Base-by-base conservation (phyloP, 2,329 filamentous ascomycete genomes). In the Lecanoromycetidae sp. region DNA sequence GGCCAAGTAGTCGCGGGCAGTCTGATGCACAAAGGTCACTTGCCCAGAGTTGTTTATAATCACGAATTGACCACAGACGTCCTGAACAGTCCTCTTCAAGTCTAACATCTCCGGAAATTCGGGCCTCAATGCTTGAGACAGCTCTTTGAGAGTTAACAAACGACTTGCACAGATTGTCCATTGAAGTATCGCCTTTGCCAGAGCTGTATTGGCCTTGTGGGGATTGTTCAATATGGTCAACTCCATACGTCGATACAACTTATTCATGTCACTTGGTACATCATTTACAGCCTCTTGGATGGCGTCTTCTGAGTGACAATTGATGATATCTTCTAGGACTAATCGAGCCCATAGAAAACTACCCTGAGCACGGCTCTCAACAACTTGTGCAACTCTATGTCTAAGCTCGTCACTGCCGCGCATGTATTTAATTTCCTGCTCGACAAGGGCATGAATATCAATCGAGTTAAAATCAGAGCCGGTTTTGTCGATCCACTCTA, bases 301-400 rank as follows among this genome's bases (percentile, higher is more conserved):
- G 15, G 22, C 46, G 13, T 23, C 33, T 13, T 33, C 5, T 10
- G 42, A 43, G 23, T 50, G 36, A 30, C 50, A 50, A n/a, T 48
- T 20, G 13, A 44, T 13, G 29, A 52, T 30, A 15, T 52, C 48
- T 34, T 45, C 20, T 1, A 50, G 35, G 4, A 33, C 50, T 3
- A 52, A 44, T 13, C 42, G 39, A 10, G 38, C 50, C 50, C 50
- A 52, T 1, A 65, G 54, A 33, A 66, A 66, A 35, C 62, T 66
- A 0, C 58, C 60, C 5, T 56, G 35, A 0, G 61, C 54, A 10
- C 55, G 53, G 2, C 55, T 37, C 7, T 63, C 36, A 10, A 65
- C 46, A 3, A 55, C 54, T 4, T 48, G 15, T 1, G 51, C 53
- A 9, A 63, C 50, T n/a, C n/a, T n/a, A n/a, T n/a, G n/a, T n/a